Evolutionary conservation across 2,329 filamentous ascomycete genomes (phyloP).

Genomic region (Penicillium sp.): DNA sequence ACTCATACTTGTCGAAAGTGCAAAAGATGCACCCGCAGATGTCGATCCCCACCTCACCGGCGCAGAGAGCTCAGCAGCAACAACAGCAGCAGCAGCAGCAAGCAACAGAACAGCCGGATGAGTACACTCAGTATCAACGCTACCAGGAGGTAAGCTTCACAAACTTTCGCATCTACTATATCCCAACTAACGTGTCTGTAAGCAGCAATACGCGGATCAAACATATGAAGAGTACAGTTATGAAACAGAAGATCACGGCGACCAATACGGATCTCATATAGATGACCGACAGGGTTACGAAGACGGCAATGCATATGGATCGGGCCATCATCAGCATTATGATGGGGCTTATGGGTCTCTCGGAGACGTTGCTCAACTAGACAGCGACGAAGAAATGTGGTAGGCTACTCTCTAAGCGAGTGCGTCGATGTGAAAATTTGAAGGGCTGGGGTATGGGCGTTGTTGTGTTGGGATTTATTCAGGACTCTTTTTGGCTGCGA

Average conservation of each 20-base stretch:
- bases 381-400: conserved; percentile 48
- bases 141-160: conserved; percentile 42
- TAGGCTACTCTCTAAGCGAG: no score
- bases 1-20: conserved; percentile 96
- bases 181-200: conserved; percentile 14
- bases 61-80: conserved; percentile 54
- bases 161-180: not conserved
- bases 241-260: conserved; percentile 38
- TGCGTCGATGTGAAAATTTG: conserved; percentile 17
- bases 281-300: conserved; percentile 37
- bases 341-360: conserved; percentile 33
- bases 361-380: conserved; percentile 39
- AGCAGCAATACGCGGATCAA: conserved; percentile 38
- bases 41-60: conserved; percentile 74
- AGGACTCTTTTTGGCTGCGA: not conserved
- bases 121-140: conserved; percentile 43
- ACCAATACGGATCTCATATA: conserved; percentile 33
- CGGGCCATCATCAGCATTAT: conserved; percentile 31
- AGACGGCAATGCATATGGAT: conserved; percentile 33
- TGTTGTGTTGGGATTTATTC: conserved; percentile 24
- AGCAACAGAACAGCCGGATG: conserved; percentile 36
- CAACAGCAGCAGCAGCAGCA: conserved; percentile 32
- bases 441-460: conserved; percentile 20
- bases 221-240: conserved; percentile 52
- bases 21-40: conserved; percentile 98